Percentiles rank a stretch among this genome's conserved stretches.
These are phyloP conservation scores for Trichaptum fuscoviolaceum DNA, from an alignment of 768 basidiomycete genomes.

Conservation along the genomic window DNA sequence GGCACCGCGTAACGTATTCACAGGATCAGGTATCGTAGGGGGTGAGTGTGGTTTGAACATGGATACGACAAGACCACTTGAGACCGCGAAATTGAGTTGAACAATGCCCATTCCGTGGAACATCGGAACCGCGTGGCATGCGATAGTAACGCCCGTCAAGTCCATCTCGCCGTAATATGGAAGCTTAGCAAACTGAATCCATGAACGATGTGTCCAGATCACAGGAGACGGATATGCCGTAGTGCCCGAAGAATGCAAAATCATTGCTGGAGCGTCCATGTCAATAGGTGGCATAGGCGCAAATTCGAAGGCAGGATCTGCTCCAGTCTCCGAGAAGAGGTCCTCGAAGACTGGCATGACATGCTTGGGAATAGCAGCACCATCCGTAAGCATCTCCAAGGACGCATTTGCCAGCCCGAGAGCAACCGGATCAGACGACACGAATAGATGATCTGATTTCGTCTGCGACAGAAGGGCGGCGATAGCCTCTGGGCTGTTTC, in stretches of 20 bases:
- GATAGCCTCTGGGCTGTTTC: slow-evolving; percentile 42
- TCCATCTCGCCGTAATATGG: slow-evolving; percentile 20
- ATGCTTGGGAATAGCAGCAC: slow-evolving; percentile 5
- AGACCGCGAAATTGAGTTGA: slow-evolving; percentile 20
- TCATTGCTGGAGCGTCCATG: slow-evolving; percentile 16
- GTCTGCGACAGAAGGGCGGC: slow-evolving; percentile 37
- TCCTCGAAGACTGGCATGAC: slow-evolving; percentile 21
- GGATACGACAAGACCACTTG: slow-evolving; percentile 2
- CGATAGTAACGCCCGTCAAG: slow-evolving; percentile 20
- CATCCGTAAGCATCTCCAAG: not conserved
- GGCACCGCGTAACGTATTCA: slow-evolving; percentile 10
- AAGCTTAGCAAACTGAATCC: slow-evolving; percentile 5
- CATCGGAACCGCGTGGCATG: slow-evolving; percentile 25
- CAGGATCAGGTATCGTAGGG: slow-evolving; percentile 11
- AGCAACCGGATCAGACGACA: slow-evolving; percentile 15
- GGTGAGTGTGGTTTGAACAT: slow-evolving; percentile 11
- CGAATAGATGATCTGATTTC: slow-evolving; percentile 25
- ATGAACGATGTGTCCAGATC: slow-evolving; percentile 15
- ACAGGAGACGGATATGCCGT: slow-evolving; percentile 26
- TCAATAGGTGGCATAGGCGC: slow-evolving; percentile 14
- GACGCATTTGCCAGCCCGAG: slow-evolving; percentile 9
- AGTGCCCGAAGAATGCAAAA: slow-evolving; percentile 27
- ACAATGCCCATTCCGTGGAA: slow-evolving; percentile 28
- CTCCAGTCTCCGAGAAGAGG: slow-evolving; percentile 12
- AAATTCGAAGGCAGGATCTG: slow-evolving; percentile 7